Percentiles rank a stretch among this genome's conserved stretches.
Evolutionary conservation across 306 rosid genomes (phyloP).

Genomic region (Hippophae gyantsensis): DNA sequence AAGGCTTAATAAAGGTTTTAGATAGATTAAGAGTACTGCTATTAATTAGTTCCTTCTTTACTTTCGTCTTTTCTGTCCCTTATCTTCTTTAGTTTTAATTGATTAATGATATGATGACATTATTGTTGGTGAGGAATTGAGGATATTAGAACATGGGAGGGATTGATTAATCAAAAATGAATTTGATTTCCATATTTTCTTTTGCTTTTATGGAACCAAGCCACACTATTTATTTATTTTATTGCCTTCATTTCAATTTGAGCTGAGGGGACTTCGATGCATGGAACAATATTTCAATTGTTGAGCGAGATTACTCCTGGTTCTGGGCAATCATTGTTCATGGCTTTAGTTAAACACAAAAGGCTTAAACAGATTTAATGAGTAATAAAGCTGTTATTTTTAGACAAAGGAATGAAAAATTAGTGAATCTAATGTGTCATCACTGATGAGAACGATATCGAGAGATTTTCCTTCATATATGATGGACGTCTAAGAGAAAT

Average conservation of each 20-base stretch:
- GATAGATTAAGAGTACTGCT: slow-evolving; percentile 35
- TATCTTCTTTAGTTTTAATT: slow-evolving; percentile 29
- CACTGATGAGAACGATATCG: slow-evolving; percentile 7
- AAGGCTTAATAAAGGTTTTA: slow-evolving; percentile 26
- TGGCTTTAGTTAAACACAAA: too few species aligned
- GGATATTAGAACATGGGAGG: slow-evolving; percentile 25
- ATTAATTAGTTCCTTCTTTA: slow-evolving; percentile 21
- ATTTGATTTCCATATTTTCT: slow-evolving; percentile 4
- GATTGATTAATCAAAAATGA: slow-evolving; percentile 18
- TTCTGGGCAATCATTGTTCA: too few species aligned
- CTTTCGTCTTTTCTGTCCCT: slow-evolving; percentile 9
- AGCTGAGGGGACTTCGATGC: too few species aligned
- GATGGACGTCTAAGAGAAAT: slow-evolving; percentile 63
- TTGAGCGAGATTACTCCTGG: too few species aligned
- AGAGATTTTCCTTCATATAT: slow-evolving; percentile 14
- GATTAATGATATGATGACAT: slow-evolving; percentile 53
- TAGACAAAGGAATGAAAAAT: slow-evolving; percentile 8
- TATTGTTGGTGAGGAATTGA: slow-evolving; percentile 20
- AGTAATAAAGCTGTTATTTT: neutral
- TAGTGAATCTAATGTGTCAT: slow-evolving; percentile 34
- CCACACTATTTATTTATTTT: neutral
- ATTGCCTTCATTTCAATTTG: neutral
- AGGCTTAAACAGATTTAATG: too few species aligned
- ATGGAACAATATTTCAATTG: too few species aligned
- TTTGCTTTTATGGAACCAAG: too few species aligned